These are phyloP conservation scores for Glycine soja DNA, from an alignment of 306 rosid genomes.

Conservation along the genomic window DNA sequence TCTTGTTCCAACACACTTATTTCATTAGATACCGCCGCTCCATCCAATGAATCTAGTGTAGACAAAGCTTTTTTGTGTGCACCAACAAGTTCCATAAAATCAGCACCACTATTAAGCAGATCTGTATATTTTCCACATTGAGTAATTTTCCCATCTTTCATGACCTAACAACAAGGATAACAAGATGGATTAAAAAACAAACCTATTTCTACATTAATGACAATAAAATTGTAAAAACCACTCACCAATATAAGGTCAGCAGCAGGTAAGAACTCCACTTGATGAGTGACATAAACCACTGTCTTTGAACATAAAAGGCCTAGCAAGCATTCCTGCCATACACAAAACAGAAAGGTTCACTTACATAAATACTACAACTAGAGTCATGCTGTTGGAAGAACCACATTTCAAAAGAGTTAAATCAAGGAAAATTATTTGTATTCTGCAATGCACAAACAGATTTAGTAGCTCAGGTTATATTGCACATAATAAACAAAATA, in stretches of 20 bases:
- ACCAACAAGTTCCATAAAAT: conserved; percentile 85
- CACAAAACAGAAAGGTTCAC: conserved; percentile 26
- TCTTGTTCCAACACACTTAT: conserved; percentile 43
- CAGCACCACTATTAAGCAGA: conserved; percentile 68
- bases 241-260: conserved; percentile 82
- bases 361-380: not conserved
- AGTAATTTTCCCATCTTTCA: conserved; percentile 80
- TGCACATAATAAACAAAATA: conserved; percentile 24
- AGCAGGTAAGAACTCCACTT: conserved; percentile 84
- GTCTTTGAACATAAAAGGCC: conserved; percentile 73
- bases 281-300: conserved; percentile 85
- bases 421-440: not conserved
- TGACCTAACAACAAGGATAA: conserved; percentile 61
- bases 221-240: not conserved
- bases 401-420: not conserved
- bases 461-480: not conserved
- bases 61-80: conserved; percentile 85
- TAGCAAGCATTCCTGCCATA: conserved; percentile 72
- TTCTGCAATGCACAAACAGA: not conserved
- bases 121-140: conserved; percentile 81
- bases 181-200: not conserved
- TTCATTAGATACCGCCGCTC: conserved; percentile 43
- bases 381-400: not conserved
- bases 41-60: conserved; percentile 59
- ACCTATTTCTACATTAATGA: not conserved